Evolutionary conservation across 768 basidiomycete species (phyloP).

Genomic region (Favolaschia claudopus): DNA sequence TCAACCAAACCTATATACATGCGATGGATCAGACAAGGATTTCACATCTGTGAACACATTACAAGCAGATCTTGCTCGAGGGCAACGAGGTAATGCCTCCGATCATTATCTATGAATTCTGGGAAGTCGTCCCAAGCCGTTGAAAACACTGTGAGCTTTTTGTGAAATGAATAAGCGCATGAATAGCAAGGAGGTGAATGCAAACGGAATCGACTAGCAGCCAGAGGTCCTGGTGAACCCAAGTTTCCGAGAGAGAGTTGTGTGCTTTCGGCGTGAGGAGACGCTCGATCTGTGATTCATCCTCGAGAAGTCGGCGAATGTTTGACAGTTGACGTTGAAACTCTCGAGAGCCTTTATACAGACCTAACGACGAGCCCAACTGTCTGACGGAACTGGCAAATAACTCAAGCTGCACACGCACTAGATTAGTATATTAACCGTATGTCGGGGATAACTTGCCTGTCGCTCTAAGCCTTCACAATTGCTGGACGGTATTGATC

Average conservation of each 20-base stretch:
- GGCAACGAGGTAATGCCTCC: conserved; percentile 6
- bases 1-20: conserved; percentile 19
- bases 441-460: not conserved
- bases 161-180: no score
- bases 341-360: conserved; percentile 19
- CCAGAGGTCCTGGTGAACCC: conserved; percentile 14
- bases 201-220: not conserved
- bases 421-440: not conserved
- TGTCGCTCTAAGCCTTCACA: conserved; percentile 18
- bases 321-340: conserved; percentile 10
- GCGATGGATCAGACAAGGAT: not conserved
- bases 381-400: conserved; percentile 19
- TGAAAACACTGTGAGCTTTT: no score
- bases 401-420: conserved; percentile 1
- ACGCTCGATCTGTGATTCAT: conserved; percentile 10
- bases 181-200: no score
- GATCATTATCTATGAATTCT: conserved; percentile 13
- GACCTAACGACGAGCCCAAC: conserved; percentile 21
- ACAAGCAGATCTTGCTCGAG: conserved; percentile 20
- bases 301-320: conserved; percentile 11
- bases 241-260: conserved; percentile 1
- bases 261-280: not conserved
- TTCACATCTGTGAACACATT: not conserved
- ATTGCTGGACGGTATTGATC: not conserved
- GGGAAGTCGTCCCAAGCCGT: conserved; percentile 17